A percentile compares a stretch with the other conserved stretches of the same genome.
Evolutionary conservation across 1,139 yeast species (phyloP).

Genomic region (Nakaseomyces nivariensis): DNA sequence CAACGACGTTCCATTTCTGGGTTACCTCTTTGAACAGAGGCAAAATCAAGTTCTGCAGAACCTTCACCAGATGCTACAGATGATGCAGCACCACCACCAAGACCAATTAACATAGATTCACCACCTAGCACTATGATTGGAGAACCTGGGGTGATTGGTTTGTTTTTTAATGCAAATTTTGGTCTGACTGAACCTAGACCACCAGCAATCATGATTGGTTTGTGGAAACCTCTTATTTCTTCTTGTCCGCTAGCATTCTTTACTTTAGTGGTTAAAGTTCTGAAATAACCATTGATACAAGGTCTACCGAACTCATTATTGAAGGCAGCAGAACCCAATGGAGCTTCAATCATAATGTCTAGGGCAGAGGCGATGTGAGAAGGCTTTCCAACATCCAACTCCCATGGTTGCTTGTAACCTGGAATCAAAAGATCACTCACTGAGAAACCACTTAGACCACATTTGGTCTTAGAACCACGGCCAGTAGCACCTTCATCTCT

Average conservation of each 20-base stretch:
- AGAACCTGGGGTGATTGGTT: slow-evolving; percentile 85
- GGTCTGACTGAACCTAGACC: slow-evolving; percentile 97
- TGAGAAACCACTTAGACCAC: slow-evolving; percentile 89
- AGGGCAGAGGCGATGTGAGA: slow-evolving; percentile 84
- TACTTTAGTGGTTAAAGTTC: slow-evolving; percentile 83
- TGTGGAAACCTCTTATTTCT: slow-evolving; percentile 93
- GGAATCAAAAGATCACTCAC: slow-evolving; percentile 90
- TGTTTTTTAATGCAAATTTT: slow-evolving; percentile 78
- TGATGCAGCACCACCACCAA: slow-evolving; percentile 99
- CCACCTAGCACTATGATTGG: slow-evolving; percentile 93
- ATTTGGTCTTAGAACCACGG: slow-evolving; percentile 93
- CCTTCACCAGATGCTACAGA: slow-evolving; percentile 93
- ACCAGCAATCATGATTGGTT: slow-evolving; percentile 99
- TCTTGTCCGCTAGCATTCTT: slow-evolving; percentile 47
- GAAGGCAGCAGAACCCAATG: slow-evolving; percentile 95
- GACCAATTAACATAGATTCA: slow-evolving; percentile 96
- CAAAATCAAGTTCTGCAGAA: slow-evolving; percentile 90
- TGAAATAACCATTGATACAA: slow-evolving; percentile 90
- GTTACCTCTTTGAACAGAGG: slow-evolving; percentile 98
- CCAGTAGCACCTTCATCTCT: slow-evolving; percentile 99
- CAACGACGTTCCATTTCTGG: slow-evolving; percentile 99
- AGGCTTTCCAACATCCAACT: slow-evolving; percentile 75
- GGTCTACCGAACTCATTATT: slow-evolving; percentile 99
- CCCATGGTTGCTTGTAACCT: slow-evolving; percentile 88
- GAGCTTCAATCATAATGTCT: slow-evolving; percentile 96